phyloP scores from a whole-genome alignment of 306 rosid genomes.

The Leucaena leucocephala region DNA sequence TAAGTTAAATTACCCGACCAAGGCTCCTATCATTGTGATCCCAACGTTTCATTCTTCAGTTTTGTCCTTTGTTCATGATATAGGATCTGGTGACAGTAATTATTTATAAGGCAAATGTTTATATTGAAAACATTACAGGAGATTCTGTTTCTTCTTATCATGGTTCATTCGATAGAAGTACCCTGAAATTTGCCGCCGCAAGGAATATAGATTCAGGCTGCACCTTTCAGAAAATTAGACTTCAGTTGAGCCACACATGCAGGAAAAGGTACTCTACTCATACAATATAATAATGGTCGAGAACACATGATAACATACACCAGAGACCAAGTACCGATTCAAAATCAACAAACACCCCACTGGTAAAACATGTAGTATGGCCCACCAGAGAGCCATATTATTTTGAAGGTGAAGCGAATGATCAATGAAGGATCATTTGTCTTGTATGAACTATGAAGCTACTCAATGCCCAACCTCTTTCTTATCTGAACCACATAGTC shows the following conservation, averaged over 20 bases:
- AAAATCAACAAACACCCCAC: neutral
- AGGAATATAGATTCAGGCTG: too few relatives aligned
- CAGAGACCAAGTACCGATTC: neutral
- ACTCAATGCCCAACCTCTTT: neutral
- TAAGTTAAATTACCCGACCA: too few relatives aligned
- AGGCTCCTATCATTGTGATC: too few relatives aligned
- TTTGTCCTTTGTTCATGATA: too few relatives aligned
- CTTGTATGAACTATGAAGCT: neutral
- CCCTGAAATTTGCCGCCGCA: neutral
- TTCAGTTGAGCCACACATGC: neutral
- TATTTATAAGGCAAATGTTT: too few relatives aligned
- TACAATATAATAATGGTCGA: neutral
- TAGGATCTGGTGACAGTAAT: too few relatives aligned
- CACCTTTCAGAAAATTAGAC: too few relatives aligned
- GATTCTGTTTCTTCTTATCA: neutral
- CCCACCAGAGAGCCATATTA: constrained; percentile 28
- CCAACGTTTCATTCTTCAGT: too few relatives aligned
- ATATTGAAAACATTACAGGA: too few relatives aligned
- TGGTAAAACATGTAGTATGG: constrained; percentile 1
- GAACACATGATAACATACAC: neutral
- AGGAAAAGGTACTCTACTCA: neutral
- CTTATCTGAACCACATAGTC: neutral
- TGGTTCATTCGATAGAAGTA: neutral
- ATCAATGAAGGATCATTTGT: neutral
- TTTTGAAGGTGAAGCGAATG: constrained; percentile 5